phyloP scores from a whole-genome alignment of 2,329 filamentous ascomycete genomes.

The Penicillium brevicompactum region DNA sequence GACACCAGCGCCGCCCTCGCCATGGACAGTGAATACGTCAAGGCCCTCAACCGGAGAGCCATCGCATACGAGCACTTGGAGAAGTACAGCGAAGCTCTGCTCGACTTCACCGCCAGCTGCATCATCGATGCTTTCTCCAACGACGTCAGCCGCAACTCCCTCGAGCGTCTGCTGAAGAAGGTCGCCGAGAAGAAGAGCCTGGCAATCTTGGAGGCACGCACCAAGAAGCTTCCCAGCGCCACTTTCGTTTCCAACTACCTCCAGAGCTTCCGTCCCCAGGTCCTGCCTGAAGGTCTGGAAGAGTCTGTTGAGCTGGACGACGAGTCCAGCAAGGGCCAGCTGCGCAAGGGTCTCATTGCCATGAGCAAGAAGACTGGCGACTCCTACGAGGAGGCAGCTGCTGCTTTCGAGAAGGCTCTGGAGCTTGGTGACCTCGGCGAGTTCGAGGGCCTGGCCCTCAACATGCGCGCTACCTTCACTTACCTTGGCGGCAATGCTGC shows the following conservation, averaged over 20 bases:
- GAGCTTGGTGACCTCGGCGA: slow-evolving; percentile 78
- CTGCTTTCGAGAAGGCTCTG: slow-evolving; percentile 84
- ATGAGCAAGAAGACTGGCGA: slow-evolving; percentile 86
- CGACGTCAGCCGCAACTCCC: slow-evolving; percentile 81
- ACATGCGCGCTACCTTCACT: slow-evolving; percentile 93
- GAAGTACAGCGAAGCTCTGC: slow-evolving; percentile 87
- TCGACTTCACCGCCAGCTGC: slow-evolving; percentile 98
- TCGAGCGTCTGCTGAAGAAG: slow-evolving; percentile 93
- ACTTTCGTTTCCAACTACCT: slow-evolving; percentile 99
- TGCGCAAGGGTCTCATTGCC: slow-evolving; percentile 79
- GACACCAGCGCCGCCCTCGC: slow-evolving; percentile 93
- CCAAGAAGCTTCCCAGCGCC: slow-evolving; percentile 86
- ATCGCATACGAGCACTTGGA: slow-evolving; percentile 94
- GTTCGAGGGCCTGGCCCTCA: slow-evolving; percentile 88
- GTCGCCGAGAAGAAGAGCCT: slow-evolving; percentile 94
- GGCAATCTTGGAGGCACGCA: slow-evolving; percentile 77
- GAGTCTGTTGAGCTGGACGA: slow-evolving; percentile 76
- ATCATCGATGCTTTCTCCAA: slow-evolving; percentile 98
- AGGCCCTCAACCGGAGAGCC: slow-evolving; percentile 93
- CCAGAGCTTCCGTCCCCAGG: slow-evolving; percentile 90
- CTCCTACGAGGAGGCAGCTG: slow-evolving; percentile 84
- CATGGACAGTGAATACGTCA: slow-evolving; percentile 94
- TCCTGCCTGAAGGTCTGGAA: slow-evolving; percentile 78
- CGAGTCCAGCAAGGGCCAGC: slow-evolving; percentile 78
- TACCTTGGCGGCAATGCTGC: slow-evolving; percentile 88